Base-by-base conservation (phyloP, 164 flowering plant species). In the Macadamia tetraphylla region DNA sequence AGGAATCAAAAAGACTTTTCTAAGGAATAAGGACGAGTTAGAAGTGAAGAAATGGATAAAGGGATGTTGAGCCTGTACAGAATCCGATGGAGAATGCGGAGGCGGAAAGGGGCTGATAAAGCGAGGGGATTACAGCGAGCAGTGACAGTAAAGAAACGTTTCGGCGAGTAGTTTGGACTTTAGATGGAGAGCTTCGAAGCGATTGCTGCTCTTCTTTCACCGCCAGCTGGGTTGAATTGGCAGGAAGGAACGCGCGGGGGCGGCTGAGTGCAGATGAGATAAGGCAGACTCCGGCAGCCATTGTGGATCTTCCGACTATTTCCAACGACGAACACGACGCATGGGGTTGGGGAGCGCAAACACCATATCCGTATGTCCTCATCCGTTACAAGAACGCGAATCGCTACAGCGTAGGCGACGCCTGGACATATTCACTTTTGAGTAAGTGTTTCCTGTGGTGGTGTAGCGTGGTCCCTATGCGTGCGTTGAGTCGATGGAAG, bases 21-120 rank as follows among this genome's bases (percentile, higher is more conserved):
- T 23, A 65, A 58, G 51, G 51, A 75, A 40, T 11, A 5, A 42
- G 71, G 68, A 59, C 68, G 9, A 8, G 17, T 3, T 7, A 46
- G 10, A 56, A 29, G 13, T 32, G 42, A 44, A 32, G 62, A 17
- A 29, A 23, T 57, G 0, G 8, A 57, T 1, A 18, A 18, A 23
- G 59, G 5, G 11, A 23, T 57, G 30, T 46, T 35, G 61, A 40
- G 49, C 6, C 40, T 72, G 67, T 74, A 87, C 92, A 85, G 30
- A 86, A 81, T 66, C 96, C 96, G 29, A 87, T 42, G 67, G 85
- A 72, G 81, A 88, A 75, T 3, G 90, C 90, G 7, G 64, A 2
- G 29, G 88, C 86, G 1, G 78, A 72, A 35, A 70, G 64, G 11
- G 85, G 81, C n/a, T 29, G 75, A 49, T 66, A 40, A 35, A 78